Conservation (phyloP, 208 protist genomes). For the Strigomonas galati region DNA sequence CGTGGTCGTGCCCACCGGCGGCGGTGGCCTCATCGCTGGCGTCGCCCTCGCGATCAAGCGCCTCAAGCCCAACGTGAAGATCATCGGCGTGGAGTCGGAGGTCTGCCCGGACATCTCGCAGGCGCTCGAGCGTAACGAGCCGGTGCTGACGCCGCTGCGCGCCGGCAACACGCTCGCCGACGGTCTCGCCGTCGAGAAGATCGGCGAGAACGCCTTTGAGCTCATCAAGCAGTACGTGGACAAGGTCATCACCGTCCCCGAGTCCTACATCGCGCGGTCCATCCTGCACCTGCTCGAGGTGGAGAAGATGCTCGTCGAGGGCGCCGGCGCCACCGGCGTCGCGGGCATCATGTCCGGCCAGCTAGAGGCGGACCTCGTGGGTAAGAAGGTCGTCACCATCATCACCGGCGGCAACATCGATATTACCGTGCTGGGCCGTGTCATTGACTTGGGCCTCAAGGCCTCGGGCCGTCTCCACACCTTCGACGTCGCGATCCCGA, state of each 20-base stretch:
- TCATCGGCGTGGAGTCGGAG: constrained; percentile 87
- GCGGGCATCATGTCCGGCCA: constrained; percentile 69
- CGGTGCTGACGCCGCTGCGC: constrained; percentile 40
- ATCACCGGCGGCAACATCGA: constrained; percentile 93
- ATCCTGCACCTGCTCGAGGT: constrained; percentile 85
- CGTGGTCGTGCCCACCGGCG: constrained; percentile 88
- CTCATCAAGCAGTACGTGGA: constrained; percentile 71
- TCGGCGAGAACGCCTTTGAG: constrained; percentile 73
- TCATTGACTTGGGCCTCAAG: constrained; percentile 86
- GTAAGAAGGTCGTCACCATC: constrained; percentile 74
- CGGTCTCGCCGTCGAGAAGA: constrained; percentile 82
- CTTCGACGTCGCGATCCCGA: constrained; percentile 71
- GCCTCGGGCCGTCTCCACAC: constrained; percentile 59
- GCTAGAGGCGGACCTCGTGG: constrained; percentile 41
- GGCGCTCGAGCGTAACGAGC: constrained; percentile 55
- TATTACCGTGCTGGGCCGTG: constrained; percentile 76
- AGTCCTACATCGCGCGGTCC: constrained; percentile 77
- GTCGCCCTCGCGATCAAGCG: constrained; percentile 84
- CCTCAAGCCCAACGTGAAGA: constrained; percentile 57
- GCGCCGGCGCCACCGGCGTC: constrained; percentile 68
- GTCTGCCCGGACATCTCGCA: constrained; percentile 46
- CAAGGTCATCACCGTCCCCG: constrained; percentile 62
- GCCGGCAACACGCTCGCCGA: constrained; percentile 83
- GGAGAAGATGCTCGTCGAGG: constrained; percentile 90
- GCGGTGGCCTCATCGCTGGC: constrained; percentile 84